Evolutionary conservation across 179 eudicot genomes (phyloP).

Genomic region (Actinidia chinensis): DNA sequence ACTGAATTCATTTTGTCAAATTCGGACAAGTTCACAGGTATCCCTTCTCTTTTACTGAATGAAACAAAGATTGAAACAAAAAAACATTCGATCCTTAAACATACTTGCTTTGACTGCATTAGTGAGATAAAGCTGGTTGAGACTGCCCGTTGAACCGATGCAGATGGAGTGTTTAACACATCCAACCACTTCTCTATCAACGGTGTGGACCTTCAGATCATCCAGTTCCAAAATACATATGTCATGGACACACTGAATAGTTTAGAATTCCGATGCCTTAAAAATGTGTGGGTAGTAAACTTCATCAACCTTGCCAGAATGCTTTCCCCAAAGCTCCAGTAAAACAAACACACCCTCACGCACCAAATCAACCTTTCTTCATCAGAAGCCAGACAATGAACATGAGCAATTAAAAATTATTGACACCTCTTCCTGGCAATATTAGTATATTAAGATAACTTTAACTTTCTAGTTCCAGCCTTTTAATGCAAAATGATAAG

Average conservation of each 20-base stretch:
- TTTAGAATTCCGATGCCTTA: too few relatives aligned
- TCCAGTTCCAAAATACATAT: slow-evolving; percentile 41
- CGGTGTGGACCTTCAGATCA: slow-evolving; percentile 93
- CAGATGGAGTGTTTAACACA: slow-evolving; percentile 95
- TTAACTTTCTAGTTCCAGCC: not conserved
- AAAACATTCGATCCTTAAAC: not conserved
- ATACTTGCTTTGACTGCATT: slow-evolving; percentile 89
- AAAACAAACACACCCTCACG: slow-evolving; percentile 99
- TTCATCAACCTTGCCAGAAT: slow-evolving; percentile 82
- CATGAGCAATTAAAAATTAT: slow-evolving; percentile 14
- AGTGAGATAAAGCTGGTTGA: slow-evolving; percentile 88
- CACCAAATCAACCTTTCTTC: slow-evolving; percentile 93
- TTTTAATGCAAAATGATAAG: not conserved
- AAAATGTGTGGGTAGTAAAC: too few relatives aligned
- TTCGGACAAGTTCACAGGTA: not conserved
- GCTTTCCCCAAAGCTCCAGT: slow-evolving; percentile 97
- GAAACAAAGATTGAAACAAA: not conserved
- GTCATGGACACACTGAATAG: not conserved
- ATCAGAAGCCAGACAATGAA: slow-evolving; percentile 63
- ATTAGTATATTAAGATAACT: not conserved
- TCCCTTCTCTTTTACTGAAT: not conserved
- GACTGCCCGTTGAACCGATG: slow-evolving; percentile 97
- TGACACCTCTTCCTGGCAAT: not conserved
- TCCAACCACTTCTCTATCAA: slow-evolving; percentile 94
- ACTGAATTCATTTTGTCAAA: not conserved